These are phyloP conservation scores for Exophiala phaeomuriformis DNA, from an alignment of 2,329 filamentous ascomycete species.

Conservation along the genomic window DNA sequence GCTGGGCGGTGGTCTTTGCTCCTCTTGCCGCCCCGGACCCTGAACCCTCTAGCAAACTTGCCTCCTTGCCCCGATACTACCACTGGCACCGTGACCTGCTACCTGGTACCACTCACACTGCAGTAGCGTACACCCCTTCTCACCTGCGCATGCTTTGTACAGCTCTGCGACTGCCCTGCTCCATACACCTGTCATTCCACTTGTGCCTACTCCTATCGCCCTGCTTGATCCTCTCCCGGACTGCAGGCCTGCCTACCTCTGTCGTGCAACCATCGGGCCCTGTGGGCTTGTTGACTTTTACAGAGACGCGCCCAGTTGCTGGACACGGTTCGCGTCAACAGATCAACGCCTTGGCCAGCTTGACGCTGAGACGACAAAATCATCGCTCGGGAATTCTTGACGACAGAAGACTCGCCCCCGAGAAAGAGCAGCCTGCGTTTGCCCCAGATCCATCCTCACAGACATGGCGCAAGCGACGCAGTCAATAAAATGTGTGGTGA, in stretches of 20 bases:
- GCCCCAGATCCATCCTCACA: not conserved
- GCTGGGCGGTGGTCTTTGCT: not conserved
- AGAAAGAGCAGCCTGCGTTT: not conserved
- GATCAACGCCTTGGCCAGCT: slow-evolving; percentile 2
- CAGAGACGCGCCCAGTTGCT: slow-evolving; percentile 16
- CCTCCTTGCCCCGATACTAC: not conserved
- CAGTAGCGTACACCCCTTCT: not conserved
- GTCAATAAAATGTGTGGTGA: slow-evolving; percentile 77
- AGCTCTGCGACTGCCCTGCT: not conserved
- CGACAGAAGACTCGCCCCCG: not conserved
- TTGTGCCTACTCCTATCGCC: slow-evolving; percentile 1
- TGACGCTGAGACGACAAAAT: slow-evolving; percentile 3
- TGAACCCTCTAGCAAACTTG: slow-evolving; percentile 5
- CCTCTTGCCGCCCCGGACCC: slow-evolving; percentile 9
- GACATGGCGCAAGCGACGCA: slow-evolving; percentile 24
- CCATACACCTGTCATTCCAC: not conserved
- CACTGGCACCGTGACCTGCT: not conserved
- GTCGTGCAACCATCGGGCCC: slow-evolving; percentile 12
- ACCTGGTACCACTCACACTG: not conserved
- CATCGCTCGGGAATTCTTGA: not conserved
- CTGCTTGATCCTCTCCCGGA: slow-evolving; percentile 2
- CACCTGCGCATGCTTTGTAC: not conserved
- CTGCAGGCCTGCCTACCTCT: slow-evolving; percentile 10
- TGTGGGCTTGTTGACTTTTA: slow-evolving; percentile 5
- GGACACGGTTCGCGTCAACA: slow-evolving; percentile 20